Conservation (phyloP, 352 stramenopile genomes). For the Phytophthora europaea region DNA sequence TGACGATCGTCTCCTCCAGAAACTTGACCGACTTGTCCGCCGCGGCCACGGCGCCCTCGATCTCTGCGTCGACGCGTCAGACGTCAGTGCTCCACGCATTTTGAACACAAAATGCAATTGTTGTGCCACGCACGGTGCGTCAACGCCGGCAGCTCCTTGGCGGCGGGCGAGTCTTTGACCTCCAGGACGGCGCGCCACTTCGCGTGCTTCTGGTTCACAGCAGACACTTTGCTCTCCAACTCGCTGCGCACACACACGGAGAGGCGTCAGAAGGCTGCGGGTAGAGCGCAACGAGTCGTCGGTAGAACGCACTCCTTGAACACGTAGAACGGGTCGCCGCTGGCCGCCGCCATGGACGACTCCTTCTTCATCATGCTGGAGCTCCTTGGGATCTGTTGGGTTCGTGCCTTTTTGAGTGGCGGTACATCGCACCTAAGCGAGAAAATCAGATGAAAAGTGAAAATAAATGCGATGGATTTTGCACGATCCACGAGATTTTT, state of each 20-base stretch:
- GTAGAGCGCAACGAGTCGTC: background rate
- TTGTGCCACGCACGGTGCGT: constrained; percentile 54
- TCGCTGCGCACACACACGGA: constrained; percentile 50
- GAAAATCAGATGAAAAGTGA: background rate
- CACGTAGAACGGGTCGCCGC: constrained; percentile 84
- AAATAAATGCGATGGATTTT: background rate
- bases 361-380: constrained; percentile 37
- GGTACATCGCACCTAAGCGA: constrained; percentile 32
- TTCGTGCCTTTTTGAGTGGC: constrained; percentile 14
- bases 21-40: constrained; percentile 86
- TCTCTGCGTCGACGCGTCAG: constrained; percentile 47
- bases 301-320: constrained; percentile 79
- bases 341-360: constrained; percentile 46
- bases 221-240: constrained; percentile 79
- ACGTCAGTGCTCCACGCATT: background rate
- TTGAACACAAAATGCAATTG: background rate
- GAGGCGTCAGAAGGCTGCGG: constrained; percentile 1
- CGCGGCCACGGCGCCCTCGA: constrained; percentile 55
- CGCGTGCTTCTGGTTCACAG: constrained; percentile 73
- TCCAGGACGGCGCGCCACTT: constrained; percentile 75
- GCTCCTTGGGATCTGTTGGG: constrained; percentile 19
- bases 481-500: background rate
- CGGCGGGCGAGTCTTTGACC: constrained; percentile 45
- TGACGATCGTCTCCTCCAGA: constrained; percentile 85
- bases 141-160: constrained; percentile 65